These are phyloP conservation scores for Collybia sordida DNA, from an alignment of 768 basidiomycete species.

Conservation along the genomic window DNA sequence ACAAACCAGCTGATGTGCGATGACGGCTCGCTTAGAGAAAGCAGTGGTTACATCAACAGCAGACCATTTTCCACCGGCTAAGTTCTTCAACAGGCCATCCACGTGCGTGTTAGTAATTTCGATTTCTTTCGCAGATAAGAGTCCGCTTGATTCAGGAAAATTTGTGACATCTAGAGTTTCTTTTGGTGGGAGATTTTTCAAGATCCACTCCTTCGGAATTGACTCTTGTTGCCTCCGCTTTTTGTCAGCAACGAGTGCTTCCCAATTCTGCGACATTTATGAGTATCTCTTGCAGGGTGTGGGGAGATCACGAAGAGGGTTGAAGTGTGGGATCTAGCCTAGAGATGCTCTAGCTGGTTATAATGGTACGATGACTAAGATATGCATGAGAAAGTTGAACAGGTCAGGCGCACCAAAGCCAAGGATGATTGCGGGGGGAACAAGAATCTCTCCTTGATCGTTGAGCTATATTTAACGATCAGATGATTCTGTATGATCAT, in stretches of 20 bases:
- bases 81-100: slow-evolving; percentile 46
- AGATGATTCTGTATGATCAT: too few species aligned
- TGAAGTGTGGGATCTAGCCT: too few species aligned
- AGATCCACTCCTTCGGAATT: slow-evolving; percentile 68
- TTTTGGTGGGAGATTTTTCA: slow-evolving; percentile 44
- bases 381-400: too few species aligned
- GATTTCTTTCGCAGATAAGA: slow-evolving; percentile 54
- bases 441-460: too few species aligned
- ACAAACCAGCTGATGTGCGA: slow-evolving; percentile 77
- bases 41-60: slow-evolving; percentile 70
- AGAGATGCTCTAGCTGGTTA: too few species aligned
- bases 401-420: too few species aligned
- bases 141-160: slow-evolving; percentile 54
- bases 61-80: slow-evolving; percentile 57
- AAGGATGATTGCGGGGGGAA: too few species aligned
- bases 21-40: slow-evolving; percentile 73
- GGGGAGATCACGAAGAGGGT: too few species aligned
- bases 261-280: slow-evolving; percentile 43
- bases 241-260: slow-evolving; percentile 53
- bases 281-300: slow-evolving; percentile 39
- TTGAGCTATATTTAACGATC: too few species aligned
- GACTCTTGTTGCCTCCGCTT: slow-evolving; percentile 47
- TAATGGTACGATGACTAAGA: too few species aligned
- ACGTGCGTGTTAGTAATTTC: slow-evolving; percentile 45
- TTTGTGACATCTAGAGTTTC: slow-evolving; percentile 49